phyloP scores from a whole-genome alignment of 2,329 filamentous ascomycete genomes.

The Endoconidiophora laricicola region DNA sequence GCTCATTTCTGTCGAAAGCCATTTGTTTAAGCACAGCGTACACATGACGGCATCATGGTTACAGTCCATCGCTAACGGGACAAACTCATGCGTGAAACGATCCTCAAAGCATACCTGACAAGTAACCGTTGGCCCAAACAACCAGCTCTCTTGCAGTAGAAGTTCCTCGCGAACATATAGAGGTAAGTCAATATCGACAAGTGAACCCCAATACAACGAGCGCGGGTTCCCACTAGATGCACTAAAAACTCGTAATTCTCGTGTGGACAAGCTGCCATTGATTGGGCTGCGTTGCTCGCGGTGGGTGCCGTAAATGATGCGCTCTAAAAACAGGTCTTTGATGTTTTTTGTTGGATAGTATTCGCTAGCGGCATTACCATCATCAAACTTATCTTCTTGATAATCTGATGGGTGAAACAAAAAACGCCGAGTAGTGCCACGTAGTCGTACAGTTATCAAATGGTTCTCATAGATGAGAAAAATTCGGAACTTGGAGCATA shows the following conservation, averaged over 20 bases:
- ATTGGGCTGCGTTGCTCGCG: conserved; percentile 1
- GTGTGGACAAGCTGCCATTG: neutral
- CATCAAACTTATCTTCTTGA: conserved; percentile 6
- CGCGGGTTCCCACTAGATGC: neutral
- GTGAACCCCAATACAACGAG: conserved; percentile 5
- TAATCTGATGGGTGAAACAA: conserved; percentile 7
- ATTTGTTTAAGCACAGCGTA: conserved; percentile 5
- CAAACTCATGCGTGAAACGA: conserved; percentile 7
- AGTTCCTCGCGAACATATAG: neutral
- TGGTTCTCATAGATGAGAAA: neutral
- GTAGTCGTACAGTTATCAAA: conserved; percentile 5
- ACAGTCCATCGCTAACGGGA: neutral
- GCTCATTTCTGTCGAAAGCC: neutral
- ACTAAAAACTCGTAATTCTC: neutral
- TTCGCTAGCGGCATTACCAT: neutral
- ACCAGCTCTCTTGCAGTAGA: conserved; percentile 7
- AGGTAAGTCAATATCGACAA: conserved; percentile 6
- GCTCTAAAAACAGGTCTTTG: neutral
- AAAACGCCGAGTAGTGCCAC: conserved; percentile 4
- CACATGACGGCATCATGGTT: conserved; percentile 4
- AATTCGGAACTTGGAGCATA: conserved; percentile 10
- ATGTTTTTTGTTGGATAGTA: neutral
- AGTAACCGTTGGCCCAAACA: neutral
- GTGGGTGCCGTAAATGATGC: neutral
- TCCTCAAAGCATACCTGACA: conserved; percentile 9